Conservation (phyloP, 805 yeast species). For the Starmera quercuum region DNA sequence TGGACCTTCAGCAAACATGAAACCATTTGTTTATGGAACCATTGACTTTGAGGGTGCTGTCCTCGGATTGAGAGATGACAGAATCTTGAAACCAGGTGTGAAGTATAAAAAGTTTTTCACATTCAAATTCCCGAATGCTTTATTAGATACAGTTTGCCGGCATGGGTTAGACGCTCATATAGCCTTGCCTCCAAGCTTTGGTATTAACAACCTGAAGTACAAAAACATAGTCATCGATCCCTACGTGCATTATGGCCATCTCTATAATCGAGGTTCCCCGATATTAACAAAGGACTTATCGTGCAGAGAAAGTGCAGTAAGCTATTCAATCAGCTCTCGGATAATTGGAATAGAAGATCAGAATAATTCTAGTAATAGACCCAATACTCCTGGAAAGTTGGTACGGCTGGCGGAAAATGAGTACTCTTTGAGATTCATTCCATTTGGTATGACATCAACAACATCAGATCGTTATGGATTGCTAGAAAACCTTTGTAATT, state of each 20-base stretch:
- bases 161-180: constrained; percentile 27
- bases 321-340: constrained; percentile 49
- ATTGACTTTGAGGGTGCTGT: constrained; percentile 20
- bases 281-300: constrained; percentile 42
- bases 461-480: constrained; percentile 9
- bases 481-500: constrained; percentile 4
- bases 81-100: constrained; percentile 36
- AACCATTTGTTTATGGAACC: constrained; percentile 6
- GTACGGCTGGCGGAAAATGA: constrained; percentile 28
- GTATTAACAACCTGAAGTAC: constrained; percentile 23
- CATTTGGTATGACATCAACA: constrained; percentile 26
- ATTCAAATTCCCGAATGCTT: constrained; percentile 44
- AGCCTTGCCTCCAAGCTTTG: constrained; percentile 33
- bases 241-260: constrained; percentile 47
- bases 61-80: constrained; percentile 35
- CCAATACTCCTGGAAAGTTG: constrained; percentile 10
- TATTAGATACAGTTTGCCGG: constrained; percentile 45
- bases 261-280: constrained; percentile 44
- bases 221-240: constrained; percentile 21
- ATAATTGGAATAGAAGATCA: constrained; percentile 34
- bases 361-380: constrained; percentile 24
- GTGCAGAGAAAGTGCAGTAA: constrained; percentile 37
- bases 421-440: constrained; percentile 30
- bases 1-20: constrained; percentile 1
- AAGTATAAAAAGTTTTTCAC: constrained; percentile 49